Evolutionary conservation across 305 asterid species (phyloP).

Genomic region (Withania somnifera): DNA sequence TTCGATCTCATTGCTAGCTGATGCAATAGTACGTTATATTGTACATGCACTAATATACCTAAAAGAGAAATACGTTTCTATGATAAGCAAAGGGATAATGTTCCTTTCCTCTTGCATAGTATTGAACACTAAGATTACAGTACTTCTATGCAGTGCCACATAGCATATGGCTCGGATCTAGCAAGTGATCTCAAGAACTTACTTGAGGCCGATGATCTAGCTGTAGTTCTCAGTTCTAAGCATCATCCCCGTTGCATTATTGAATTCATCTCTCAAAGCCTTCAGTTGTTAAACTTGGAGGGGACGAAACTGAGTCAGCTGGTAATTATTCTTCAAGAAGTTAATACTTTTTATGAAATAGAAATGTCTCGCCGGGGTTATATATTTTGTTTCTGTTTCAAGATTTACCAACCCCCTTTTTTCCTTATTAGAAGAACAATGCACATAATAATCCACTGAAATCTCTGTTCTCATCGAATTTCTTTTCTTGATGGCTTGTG

Average conservation of each 20-base stretch:
- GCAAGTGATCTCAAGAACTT: conserved; percentile 50
- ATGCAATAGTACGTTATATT: not conserved
- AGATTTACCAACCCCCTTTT: too few relatives aligned
- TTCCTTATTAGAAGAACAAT: too few relatives aligned
- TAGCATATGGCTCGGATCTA: conserved; percentile 54
- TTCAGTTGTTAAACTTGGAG: conserved; percentile 58
- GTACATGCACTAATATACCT: not conserved
- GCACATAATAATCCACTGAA: not conserved
- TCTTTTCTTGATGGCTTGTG: not conserved
- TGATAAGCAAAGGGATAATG: not conserved
- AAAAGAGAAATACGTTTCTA: not conserved
- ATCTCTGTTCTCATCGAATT: not conserved
- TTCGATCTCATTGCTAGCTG: not conserved
- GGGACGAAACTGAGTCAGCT: conserved; percentile 38
- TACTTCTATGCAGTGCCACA: conserved; percentile 70
- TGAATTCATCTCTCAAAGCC: conserved; percentile 85
- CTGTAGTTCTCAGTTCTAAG: conserved; percentile 56
- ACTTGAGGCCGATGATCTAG: conserved; percentile 71
- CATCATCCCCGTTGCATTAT: conserved; percentile 85
- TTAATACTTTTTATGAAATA: not conserved
- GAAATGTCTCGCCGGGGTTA: not conserved
- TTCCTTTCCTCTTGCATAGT: not conserved
- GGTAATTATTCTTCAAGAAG: conserved; percentile 29
- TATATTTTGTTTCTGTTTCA: not conserved
- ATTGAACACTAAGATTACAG: not conserved